phyloP scores from a whole-genome alignment of 352 stramenopile species.

The Blastocystis hominis region DNA sequence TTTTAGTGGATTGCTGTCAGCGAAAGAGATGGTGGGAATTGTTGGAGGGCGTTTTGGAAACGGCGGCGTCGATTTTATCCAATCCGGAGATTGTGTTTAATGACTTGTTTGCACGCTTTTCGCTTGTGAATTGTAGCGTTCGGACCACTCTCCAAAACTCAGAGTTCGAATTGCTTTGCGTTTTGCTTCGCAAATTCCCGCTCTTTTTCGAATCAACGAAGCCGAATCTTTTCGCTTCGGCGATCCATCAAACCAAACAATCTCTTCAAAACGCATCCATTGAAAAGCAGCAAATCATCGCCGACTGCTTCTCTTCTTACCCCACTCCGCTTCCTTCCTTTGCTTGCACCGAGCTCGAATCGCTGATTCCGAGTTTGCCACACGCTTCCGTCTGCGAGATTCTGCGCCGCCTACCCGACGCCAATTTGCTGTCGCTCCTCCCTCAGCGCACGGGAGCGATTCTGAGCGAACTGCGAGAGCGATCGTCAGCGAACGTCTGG shows the following conservation, averaged over 20 bases:
- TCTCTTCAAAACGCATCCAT: background rate
- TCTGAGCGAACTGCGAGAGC: background rate
- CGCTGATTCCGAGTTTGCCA: background rate
- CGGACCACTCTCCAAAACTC: background rate
- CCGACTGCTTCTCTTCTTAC: background rate
- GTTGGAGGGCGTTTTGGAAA: background rate
- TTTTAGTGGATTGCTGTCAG: background rate
- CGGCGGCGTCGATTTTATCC: background rate
- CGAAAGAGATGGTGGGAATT: background rate
- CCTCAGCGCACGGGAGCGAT: background rate
- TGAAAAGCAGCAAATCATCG: background rate
- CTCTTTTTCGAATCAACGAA: background rate
- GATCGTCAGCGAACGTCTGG: background rate
- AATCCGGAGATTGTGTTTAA: background rate
- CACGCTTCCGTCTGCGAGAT: background rate
- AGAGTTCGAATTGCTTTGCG: background rate
- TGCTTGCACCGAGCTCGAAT: background rate
- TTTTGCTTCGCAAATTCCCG: background rate
- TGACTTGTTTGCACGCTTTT: background rate
- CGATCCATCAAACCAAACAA: background rate
- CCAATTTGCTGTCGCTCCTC: background rate
- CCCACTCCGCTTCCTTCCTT: background rate
- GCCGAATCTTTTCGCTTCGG: background rate
- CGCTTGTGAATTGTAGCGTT: background rate
- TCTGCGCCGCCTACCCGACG: background rate